These are phyloP conservation scores for Eucalyptus curtisii DNA, from an alignment of 345 rosid genomes.

Conservation along the genomic window DNA sequence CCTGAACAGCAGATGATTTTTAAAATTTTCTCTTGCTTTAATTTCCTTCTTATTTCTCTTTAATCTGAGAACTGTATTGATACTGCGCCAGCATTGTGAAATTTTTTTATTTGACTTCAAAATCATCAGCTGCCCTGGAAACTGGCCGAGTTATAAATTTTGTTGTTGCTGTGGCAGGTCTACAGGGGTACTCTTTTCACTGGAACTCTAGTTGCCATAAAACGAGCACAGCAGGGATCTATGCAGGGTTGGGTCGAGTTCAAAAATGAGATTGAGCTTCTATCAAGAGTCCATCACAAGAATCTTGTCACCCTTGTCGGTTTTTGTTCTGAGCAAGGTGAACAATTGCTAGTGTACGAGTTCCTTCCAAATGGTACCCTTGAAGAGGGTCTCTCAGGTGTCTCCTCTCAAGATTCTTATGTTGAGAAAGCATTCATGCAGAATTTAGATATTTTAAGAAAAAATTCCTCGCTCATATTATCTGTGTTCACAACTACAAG, in stretches of 20 bases:
- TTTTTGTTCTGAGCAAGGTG: slow-evolving; percentile 60
- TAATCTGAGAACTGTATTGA: not conserved
- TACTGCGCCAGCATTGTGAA: not conserved
- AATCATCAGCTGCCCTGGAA: not conserved
- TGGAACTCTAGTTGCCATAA: slow-evolving; percentile 54
- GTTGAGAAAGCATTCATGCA: not conserved
- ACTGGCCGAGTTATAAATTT: not conserved
- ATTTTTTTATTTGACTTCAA: not conserved
- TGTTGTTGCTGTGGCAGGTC: slow-evolving; percentile 27
- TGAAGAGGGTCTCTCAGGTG: slow-evolving; percentile 65
- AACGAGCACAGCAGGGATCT: slow-evolving; percentile 79
- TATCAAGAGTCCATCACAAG: slow-evolving; percentile 83
- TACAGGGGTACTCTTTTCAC: slow-evolving; percentile 53
- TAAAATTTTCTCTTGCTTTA: not conserved
- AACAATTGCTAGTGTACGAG: slow-evolving; percentile 74
- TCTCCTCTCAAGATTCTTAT: not conserved
- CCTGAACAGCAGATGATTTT: not conserved
- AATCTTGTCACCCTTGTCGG: slow-evolving; percentile 65
- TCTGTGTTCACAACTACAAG: not conserved
- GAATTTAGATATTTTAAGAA: not conserved
- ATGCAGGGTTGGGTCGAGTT: slow-evolving; percentile 75
- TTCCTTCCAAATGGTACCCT: slow-evolving; percentile 58
- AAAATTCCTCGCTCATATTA: not conserved
- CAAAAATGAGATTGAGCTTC: slow-evolving; percentile 84
- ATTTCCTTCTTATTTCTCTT: not conserved